phyloP scores from a whole-genome alignment of 768 basidiomycete species.

The Podaxis sp. region DNA sequence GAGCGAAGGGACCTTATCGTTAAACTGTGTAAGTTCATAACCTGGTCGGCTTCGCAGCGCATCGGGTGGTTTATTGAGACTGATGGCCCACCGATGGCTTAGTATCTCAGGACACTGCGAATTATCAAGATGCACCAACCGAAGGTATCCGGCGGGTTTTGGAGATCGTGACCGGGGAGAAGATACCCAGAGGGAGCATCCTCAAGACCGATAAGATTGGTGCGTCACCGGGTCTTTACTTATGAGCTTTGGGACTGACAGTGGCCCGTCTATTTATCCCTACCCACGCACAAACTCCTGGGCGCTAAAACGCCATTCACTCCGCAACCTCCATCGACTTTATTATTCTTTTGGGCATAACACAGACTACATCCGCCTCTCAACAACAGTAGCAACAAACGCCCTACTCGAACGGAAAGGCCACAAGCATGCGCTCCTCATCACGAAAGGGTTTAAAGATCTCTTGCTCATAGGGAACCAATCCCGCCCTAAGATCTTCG shows the following conservation, averaged over 20 bases:
- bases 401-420: constrained; percentile 95
- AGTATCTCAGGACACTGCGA: constrained; percentile 88
- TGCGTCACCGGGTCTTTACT: constrained; percentile 26
- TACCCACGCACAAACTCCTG: background rate
- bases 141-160: constrained; percentile 89
- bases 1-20: constrained; percentile 82
- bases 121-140: constrained; percentile 91
- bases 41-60: background rate
- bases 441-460: constrained; percentile 90
- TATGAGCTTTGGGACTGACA: background rate
- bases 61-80: background rate
- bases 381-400: constrained; percentile 95
- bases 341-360: background rate
- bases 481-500: constrained; percentile 92
- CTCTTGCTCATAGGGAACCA: constrained; percentile 93
- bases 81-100: constrained; percentile 8
- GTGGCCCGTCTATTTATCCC: background rate
- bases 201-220: constrained; percentile 83
- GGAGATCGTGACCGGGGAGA: constrained; percentile 69
- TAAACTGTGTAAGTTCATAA: constrained; percentile 70
- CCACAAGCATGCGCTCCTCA: constrained; percentile 85
- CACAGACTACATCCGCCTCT: constrained; percentile 85
- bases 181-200: constrained; percentile 61
- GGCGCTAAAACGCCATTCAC: no score
- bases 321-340: no score